A percentile compares a stretch with the other conserved stretches of the same genome.
phyloP scores from a whole-genome alignment of 2,329 filamentous ascomycete genomes.

The Trichoderma koningii region DNA sequence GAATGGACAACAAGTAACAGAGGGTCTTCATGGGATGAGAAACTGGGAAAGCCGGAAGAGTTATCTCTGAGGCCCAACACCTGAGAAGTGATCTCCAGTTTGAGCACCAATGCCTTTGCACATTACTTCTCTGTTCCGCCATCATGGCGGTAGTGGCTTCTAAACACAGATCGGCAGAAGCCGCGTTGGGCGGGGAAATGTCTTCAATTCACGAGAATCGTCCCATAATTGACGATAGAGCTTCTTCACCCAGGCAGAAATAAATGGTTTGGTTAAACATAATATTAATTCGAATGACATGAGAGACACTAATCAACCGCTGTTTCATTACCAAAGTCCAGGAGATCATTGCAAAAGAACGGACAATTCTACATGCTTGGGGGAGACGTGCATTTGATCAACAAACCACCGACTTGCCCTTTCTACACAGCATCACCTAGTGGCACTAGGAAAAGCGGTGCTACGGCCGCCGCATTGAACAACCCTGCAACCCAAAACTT shows the following conservation, averaged over 20 bases:
- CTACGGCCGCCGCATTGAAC: background rate
- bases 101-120: background rate
- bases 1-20: background rate
- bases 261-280: too few relatives aligned
- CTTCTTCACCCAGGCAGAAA: too few relatives aligned
- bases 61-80: background rate
- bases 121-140: background rate
- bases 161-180: background rate
- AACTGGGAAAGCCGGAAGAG: background rate
- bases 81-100: background rate
- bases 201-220: background rate
- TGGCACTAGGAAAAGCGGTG: background rate
- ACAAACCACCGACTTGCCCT: background rate
- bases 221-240: background rate
- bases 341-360: too few relatives aligned
- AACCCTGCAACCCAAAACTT: conserved; percentile 17
- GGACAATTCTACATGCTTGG: too few relatives aligned
- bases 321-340: too few relatives aligned
- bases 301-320: too few relatives aligned
- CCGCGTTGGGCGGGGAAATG: background rate
- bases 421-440: background rate
- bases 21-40: background rate
- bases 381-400: too few relatives aligned
- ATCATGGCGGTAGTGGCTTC: background rate
- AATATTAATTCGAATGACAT: too few relatives aligned